Percentiles rank a stretch among this genome's conserved stretches.
These are phyloP conservation scores for Zizania latifolia DNA, from an alignment of 176 grass and related monocot genomes.

Conservation along the genomic window DNA sequence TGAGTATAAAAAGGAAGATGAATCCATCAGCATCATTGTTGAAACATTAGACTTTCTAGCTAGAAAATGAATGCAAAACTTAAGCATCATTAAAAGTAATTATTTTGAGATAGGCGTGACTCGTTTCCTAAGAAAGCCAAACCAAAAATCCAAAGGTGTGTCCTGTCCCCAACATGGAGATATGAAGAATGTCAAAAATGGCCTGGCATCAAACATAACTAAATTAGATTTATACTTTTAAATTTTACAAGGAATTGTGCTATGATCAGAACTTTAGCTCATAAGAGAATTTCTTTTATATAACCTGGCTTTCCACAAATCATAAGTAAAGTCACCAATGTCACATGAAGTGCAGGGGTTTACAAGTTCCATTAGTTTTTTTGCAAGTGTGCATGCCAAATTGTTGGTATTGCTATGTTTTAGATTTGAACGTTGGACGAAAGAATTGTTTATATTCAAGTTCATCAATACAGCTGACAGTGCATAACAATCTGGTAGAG, in stretches of 20 bases:
- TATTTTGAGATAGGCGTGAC: background rate
- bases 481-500: background rate
- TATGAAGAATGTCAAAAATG: background rate
- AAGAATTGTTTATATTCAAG: background rate
- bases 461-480: background rate
- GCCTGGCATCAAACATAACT: background rate
- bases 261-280: background rate
- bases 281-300: background rate
- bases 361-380: no score
- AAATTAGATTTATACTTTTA: background rate
- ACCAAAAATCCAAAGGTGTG: background rate
- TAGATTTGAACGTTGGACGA: background rate
- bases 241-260: background rate
- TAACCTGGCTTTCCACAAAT: background rate
- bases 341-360: background rate
- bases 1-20: background rate
- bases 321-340: background rate
- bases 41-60: background rate
- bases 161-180: background rate
- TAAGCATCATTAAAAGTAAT: background rate
- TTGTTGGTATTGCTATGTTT: background rate
- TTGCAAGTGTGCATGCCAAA: background rate
- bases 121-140: background rate
- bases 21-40: slow-evolving; percentile 4
- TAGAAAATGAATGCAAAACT: background rate